phyloP scores from a whole-genome alignment of 805 yeast genomes.

The Torulaspora indica region DNA sequence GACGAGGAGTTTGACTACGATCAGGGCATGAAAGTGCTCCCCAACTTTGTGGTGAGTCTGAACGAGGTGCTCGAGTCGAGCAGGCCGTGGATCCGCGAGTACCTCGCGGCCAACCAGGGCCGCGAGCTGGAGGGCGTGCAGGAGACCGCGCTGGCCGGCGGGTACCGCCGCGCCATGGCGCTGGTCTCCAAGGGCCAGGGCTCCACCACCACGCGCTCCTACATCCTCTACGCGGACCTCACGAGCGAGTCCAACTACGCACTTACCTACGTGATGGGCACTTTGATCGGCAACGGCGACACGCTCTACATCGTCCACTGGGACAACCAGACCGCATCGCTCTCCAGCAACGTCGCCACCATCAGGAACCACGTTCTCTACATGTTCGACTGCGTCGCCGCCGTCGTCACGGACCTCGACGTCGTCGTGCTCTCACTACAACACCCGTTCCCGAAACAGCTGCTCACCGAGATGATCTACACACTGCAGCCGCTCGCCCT shows the following conservation, averaged over 20 bases:
- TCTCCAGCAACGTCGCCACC: slow-evolving; percentile 18
- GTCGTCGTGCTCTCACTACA: slow-evolving; percentile 36
- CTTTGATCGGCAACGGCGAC: slow-evolving; percentile 76
- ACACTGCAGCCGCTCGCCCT: slow-evolving; percentile 35
- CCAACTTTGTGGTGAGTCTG: slow-evolving; percentile 30
- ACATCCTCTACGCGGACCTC: slow-evolving; percentile 73
- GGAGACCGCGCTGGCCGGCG: slow-evolving; percentile 25
- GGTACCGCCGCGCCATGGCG: slow-evolving; percentile 27
- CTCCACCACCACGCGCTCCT: slow-evolving; percentile 43
- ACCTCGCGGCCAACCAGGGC: slow-evolving; percentile 32
- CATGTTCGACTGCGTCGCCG: slow-evolving; percentile 30
- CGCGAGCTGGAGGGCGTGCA: slow-evolving; percentile 35
- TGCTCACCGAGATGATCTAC: slow-evolving; percentile 37
- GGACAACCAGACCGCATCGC: slow-evolving; percentile 17
- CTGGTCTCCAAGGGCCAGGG: slow-evolving; percentile 18
- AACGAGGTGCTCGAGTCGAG: slow-evolving; percentile 29
- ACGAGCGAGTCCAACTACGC: slow-evolving; percentile 81
- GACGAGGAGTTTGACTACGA: slow-evolving; percentile 34
- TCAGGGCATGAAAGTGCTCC: slow-evolving; percentile 33
- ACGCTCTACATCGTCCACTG: slow-evolving; percentile 61
- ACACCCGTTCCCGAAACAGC: slow-evolving; percentile 39
- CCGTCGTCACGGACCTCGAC: slow-evolving; percentile 26
- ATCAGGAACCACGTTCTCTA: slow-evolving; percentile 22
- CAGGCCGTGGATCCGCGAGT: slow-evolving; percentile 32
- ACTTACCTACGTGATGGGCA: slow-evolving; percentile 82